Conservation (phyloP, 495 filamentous ascomycete species). For the Chaetomium cochliodes region DNA sequence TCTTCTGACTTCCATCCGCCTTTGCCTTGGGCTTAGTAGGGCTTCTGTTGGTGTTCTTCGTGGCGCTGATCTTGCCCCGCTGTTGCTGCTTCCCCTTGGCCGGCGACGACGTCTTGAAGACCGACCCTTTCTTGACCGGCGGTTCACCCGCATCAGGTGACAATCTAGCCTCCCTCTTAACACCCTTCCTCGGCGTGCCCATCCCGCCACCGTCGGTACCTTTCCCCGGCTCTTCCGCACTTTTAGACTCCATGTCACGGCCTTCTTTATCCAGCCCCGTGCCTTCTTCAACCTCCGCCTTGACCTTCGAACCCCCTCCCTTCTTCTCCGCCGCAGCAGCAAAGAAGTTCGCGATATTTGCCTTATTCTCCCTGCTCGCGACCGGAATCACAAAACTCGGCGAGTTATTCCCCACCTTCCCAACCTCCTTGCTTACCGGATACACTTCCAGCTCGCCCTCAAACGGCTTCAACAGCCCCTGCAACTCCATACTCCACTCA, state of each 20-base stretch:
- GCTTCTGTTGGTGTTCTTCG: constrained; percentile 46
- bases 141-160: constrained; percentile 41
- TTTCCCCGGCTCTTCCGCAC: constrained; percentile 17
- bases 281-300: constrained; percentile 33
- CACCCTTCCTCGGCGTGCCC: constrained; percentile 31
- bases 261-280: background rate
- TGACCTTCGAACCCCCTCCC: constrained; percentile 26
- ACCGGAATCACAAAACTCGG: constrained; percentile 79
- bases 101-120: constrained; percentile 30
- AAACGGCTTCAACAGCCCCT: constrained; percentile 72
- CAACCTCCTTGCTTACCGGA: constrained; percentile 82
- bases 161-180: constrained; percentile 59
- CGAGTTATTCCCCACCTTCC: constrained; percentile 93
- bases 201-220: constrained; percentile 16
- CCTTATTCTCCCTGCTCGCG: constrained; percentile 79
- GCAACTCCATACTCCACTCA: constrained; percentile 77
- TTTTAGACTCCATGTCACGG: constrained; percentile 6
- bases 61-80: constrained; percentile 44
- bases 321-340: constrained; percentile 45
- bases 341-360: constrained; percentile 93
- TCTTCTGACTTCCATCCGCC: constrained; percentile 66
- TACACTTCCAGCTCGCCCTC: constrained; percentile 80
- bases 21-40: constrained; percentile 47
- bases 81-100: constrained; percentile 22
- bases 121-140: constrained; percentile 45